phyloP scores from a whole-genome alignment of 2,329 filamentous ascomycete species.

The Boeremia lycopersici region DNA sequence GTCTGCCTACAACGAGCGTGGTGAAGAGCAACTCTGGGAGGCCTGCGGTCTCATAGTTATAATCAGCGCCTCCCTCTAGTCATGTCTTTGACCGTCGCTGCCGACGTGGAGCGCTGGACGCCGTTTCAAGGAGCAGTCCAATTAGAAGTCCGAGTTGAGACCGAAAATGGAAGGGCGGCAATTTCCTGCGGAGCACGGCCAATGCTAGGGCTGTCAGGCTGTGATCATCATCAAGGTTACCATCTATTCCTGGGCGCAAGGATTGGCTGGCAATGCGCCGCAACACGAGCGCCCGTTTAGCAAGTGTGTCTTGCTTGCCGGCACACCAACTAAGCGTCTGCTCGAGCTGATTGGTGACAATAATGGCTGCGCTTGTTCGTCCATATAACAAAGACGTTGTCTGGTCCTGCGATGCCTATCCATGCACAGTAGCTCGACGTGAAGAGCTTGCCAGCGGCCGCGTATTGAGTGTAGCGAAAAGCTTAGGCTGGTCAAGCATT shows the following conservation, averaged over 20 bases:
- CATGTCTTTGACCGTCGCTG: conserved; percentile 22
- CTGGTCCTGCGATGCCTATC: not conserved
- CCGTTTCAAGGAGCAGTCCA: conserved; percentile 12
- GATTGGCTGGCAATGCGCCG: conserved; percentile 21
- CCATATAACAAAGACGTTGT: not conserved
- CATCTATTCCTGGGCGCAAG: conserved; percentile 35
- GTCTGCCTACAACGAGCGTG: conserved; percentile 32
- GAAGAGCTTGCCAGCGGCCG: conserved; percentile 12
- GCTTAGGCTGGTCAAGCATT: conserved; percentile 33
- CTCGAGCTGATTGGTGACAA: conserved; percentile 9
- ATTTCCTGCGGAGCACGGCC: conserved; percentile 32
- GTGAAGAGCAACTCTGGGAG: conserved; percentile 24
- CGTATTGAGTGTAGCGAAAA: conserved; percentile 17
- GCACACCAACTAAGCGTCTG: conserved; percentile 2
- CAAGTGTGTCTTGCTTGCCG: conserved; percentile 17
- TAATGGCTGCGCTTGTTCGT: not conserved
- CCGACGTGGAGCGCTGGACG: conserved; percentile 19
- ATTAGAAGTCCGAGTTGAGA: conserved; percentile 7
- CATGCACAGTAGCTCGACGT: not conserved
- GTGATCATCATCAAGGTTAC: conserved; percentile 30
- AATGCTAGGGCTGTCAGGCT: conserved; percentile 25
- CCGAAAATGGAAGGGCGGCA: conserved; percentile 32
- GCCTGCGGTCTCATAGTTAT: conserved; percentile 29
- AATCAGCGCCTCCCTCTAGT: conserved; percentile 16
- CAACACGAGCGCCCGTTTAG: conserved; percentile 11